Base-by-base conservation (phyloP, 805 yeast species). In the Metschnikowia reukaufii region DNA sequence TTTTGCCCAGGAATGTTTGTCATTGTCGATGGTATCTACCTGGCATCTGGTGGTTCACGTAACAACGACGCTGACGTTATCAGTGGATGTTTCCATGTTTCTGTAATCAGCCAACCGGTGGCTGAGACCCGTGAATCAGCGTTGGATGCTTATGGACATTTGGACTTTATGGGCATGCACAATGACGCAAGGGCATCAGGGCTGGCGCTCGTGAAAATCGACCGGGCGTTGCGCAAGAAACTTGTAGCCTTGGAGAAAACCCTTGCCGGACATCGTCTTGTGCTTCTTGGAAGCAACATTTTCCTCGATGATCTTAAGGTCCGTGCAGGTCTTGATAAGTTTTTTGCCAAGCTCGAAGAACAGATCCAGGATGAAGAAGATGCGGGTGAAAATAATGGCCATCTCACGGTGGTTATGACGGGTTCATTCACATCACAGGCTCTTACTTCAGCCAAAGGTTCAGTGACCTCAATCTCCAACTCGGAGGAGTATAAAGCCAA, bases 51-150 rank as follows among this genome's bases (percentile, higher is more conserved):
- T 2, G 82, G 77, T 39, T 57, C 68, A 8, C 57, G 63, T 36
- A 62, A 62, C 43, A 60, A 61, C 25, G 50, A 59, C 18, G 62
- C 63, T 16, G 59, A 62, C 43, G 63, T 61, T 25, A 62, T 69
- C 27, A 68, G 73, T 23, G 77, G 77, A 2, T 64, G 70, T 36
- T 90, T 94, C 60, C 82, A 84, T 54, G 95, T 86, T 1, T 76
- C 86, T 23, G 77, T 85, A 4, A 74, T 94, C 42, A 85, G 86
- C 3, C 96, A 89, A 49, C 98, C 99, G 2, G 90, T 94, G 0
- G 84, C 89, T 3, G 99, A 94, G 62, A 73, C 78, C 52, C 73
- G 97, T 48, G 82, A 76, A 7, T 64, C 60, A 0, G 75, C 95
- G 1, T 59, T 82, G 46, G 91, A 86, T 20, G 83, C 84, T 1